A percentile compares a stretch with the other conserved stretches of the same genome.
Evolutionary conservation across 2,329 filamentous ascomycete genomes (phyloP).

Genomic region (Chrysoporthe austroafricana): DNA sequence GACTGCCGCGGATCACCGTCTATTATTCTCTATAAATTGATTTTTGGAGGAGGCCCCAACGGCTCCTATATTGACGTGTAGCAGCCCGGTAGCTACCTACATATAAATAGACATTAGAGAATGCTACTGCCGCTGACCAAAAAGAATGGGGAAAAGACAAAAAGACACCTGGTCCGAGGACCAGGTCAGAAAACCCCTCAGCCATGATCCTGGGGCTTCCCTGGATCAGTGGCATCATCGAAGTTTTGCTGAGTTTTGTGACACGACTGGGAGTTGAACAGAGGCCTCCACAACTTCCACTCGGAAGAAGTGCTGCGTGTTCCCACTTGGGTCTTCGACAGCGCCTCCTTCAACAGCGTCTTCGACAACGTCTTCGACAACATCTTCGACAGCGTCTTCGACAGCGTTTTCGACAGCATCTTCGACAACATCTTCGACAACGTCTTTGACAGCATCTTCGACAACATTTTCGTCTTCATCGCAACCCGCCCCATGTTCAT

Average conservation of each 20-base stretch:
- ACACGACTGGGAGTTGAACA: background rate
- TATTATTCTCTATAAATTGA: background rate
- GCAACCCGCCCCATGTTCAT: too few relatives aligned
- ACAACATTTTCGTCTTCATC: too few relatives aligned
- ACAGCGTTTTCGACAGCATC: too few relatives aligned
- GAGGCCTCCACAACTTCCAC: background rate
- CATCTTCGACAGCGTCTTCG: too few relatives aligned
- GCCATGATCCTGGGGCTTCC: background rate
- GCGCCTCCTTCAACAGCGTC: too few relatives aligned
- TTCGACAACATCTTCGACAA: too few relatives aligned
- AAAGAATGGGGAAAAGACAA: background rate
- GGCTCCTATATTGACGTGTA: background rate
- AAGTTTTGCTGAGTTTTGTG: background rate
- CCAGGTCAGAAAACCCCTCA: slow-evolving; percentile 2
- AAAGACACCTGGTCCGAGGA: background rate
- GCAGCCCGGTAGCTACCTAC: background rate
- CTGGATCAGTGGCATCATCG: background rate
- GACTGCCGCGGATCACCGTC: background rate
- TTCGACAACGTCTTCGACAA: too few relatives aligned
- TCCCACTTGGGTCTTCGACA: background rate
- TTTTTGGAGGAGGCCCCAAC: background rate
- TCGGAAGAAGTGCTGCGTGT: background rate
- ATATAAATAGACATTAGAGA: background rate
- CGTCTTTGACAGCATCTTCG: too few relatives aligned
- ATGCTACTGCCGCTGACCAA: background rate